Evolutionary conservation across 2,329 filamentous ascomycete genomes (phyloP).

Genomic region (Ceratocystis lukuohia): DNA sequence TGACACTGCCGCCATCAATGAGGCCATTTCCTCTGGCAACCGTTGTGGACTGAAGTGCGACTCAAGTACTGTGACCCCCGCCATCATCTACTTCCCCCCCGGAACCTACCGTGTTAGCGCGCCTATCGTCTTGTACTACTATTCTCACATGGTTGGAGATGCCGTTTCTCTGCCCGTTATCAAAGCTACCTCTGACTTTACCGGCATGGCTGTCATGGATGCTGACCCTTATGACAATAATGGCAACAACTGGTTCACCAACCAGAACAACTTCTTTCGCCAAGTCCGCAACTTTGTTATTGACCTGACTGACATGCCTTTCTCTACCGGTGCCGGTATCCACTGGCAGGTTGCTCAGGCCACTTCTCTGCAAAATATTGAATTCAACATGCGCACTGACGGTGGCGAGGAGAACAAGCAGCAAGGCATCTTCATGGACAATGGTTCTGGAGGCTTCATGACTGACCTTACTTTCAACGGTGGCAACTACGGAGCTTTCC

Average conservation of each 20-base stretch:
- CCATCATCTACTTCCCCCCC: slow-evolving; percentile 80
- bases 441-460: slow-evolving; percentile 75
- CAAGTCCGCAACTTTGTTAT: slow-evolving; percentile 72
- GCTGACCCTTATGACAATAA: slow-evolving; percentile 64
- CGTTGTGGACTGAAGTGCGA: slow-evolving; percentile 74
- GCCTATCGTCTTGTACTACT: slow-evolving; percentile 77
- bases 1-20: slow-evolving; percentile 80
- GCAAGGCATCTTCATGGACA: slow-evolving; percentile 73
- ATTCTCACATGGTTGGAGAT: slow-evolving; percentile 86
- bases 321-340: slow-evolving; percentile 51
- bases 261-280: slow-evolving; percentile 76
- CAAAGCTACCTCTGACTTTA: slow-evolving; percentile 58
- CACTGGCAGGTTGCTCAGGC: slow-evolving; percentile 82
- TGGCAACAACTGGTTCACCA: slow-evolving; percentile 63
- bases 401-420: slow-evolving; percentile 51
- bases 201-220: slow-evolving; percentile 84
- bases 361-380: slow-evolving; percentile 66
- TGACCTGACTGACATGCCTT: slow-evolving; percentile 54
- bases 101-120: slow-evolving; percentile 72
- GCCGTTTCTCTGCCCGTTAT: slow-evolving; percentile 56
- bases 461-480: slow-evolving; percentile 72
- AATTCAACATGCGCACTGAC: slow-evolving; percentile 64
- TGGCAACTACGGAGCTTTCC: slow-evolving; percentile 61
- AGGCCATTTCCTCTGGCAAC: slow-evolving; percentile 60
- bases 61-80: slow-evolving; percentile 70